Evolutionary conservation across 306 rosid species (phyloP).

Genomic region (Cucurbita ficifolia): DNA sequence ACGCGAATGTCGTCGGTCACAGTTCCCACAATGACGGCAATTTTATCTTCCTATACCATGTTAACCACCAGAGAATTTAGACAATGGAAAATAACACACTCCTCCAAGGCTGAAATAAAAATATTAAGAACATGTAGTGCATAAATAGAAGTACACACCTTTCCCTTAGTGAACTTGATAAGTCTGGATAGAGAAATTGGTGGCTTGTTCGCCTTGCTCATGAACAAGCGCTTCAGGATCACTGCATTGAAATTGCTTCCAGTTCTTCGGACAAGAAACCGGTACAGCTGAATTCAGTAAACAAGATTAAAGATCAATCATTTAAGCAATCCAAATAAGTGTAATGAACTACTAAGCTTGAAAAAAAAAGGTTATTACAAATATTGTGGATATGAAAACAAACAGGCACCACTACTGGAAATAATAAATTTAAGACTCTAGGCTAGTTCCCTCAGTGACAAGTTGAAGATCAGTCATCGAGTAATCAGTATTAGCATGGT

Average conservation of each 20-base stretch:
- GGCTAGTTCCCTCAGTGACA: conserved; percentile 33
- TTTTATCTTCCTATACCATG: conserved; percentile 27
- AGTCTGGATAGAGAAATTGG: conserved; percentile 66
- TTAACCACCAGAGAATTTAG: neutral
- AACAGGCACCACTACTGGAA: neutral
- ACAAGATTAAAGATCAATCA: neutral
- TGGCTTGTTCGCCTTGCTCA: conserved; percentile 76
- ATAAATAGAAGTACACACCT: conserved; percentile 28
- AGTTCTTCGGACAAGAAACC: conserved; percentile 79
- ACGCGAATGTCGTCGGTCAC: conserved; percentile 57
- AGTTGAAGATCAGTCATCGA: conserved; percentile 12
- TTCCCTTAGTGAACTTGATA: conserved; percentile 38
- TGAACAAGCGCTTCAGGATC: conserved; percentile 60
- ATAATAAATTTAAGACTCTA: neutral
- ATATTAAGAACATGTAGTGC: neutral
- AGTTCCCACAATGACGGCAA: conserved; percentile 60
- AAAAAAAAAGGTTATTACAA: neutral
- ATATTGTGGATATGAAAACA: neutral
- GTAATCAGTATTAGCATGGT: conserved; percentile 55
- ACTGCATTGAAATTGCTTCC: conserved; percentile 68
- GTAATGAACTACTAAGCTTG: neutral
- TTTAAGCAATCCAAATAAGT: neutral
- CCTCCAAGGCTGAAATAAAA: neutral
- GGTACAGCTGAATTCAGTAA: conserved; percentile 38
- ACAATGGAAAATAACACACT: neutral